Base-by-base conservation (phyloP, 441 rosid species). In the Brassica hybrid region DNA sequence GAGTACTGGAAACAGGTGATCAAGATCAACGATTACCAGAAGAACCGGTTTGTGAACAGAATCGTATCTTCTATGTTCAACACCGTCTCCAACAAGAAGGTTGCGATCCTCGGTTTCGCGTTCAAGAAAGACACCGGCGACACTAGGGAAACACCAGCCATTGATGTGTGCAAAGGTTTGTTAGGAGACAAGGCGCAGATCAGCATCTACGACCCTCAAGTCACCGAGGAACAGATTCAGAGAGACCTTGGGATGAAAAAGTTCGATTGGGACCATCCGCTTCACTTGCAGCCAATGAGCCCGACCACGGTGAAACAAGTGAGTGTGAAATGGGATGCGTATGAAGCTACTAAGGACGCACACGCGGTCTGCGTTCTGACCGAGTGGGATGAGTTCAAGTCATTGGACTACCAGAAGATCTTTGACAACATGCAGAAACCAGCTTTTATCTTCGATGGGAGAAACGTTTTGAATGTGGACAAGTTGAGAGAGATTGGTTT, bases 341-440 rank as follows among this genome's bases (percentile, higher is more conserved):
- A 52, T 52, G 58, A 52, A 16, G 58, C 58, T 52, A 52, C 58
- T 0, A 54, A 54, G 7, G 59, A 54, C 23, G 59, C 59, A 54
- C 59, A 54, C 59, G 59, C 59, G 59, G 59, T 54, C 21, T 54
- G 59, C 10, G 59, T 54, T 54, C 21, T 54, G 11, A 54, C 59
- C 59, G 59, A 54, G 59, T 54, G 59, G 59, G 59, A 54, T 54
- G 59, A 54, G 59, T 54, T 54, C 59, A 54, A 54, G 59, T 54
- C 59, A 21, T 54, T 54, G 59, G 59, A 54, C 59, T 54, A 54
- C 59, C 59, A 54, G 59, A 54, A 54, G 59, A 54, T 54, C 59
- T 54, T 54, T 54, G 59, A 54, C 59, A 54, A 54, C 8, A 54
- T 54, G 59, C 59, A 54, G 59, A 54, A 54, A 7, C 59, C 59